Evolutionary conservation across 164 flowering plant species (phyloP), one percentile per base, ranked within the genome.

Genomic region (Warburgia ugandensis): DNA sequence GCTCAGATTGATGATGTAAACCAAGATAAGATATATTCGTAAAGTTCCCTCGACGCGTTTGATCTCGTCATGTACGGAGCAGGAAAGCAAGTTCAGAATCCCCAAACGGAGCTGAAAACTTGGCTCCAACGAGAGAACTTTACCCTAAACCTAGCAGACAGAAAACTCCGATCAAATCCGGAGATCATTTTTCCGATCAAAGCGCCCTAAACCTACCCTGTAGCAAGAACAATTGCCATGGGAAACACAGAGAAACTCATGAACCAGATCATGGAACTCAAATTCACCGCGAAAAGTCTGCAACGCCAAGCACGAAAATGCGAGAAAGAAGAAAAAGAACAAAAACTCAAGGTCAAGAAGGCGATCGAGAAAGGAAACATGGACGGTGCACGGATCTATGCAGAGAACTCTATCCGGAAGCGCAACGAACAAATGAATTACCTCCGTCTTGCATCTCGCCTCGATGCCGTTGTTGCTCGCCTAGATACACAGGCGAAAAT

Each of bases 361-460:
- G 64, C 64, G 39, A 60, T 60, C 57, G 64, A 60, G 59, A 60
- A 60, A 43, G 58, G 58, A 0, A 54, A 53, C 53, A 47, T 60
- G 54, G 64, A 60, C 36, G 64, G 64, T 4, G 64, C 64, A 5
- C 58, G 64, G 10, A 60, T 60, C 54, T 54, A 60, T 42, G 64
- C 64, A 2, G 58, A 60, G 48, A 60, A 60, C 58, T 28, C 64
- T 8, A 60, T 60, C 47, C 64, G 64, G 16, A 53, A 47, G 32
- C 53, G 64, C 19, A 52, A 7, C 23, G 64, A 60, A 48, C 58
- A 60, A 58, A 46, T 60, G 54, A 53, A 60, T 26, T 60, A 60
- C 49, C 64, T 60, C 28, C 58, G 64, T 32, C 50, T 60, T 23
- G 43, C 57, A 21, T 59, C 63, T n/a, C 56, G 63, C 42, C 56